phyloP scores from a whole-genome alignment of 768 basidiomycete species.

The Phaeolepiota aurea region DNA sequence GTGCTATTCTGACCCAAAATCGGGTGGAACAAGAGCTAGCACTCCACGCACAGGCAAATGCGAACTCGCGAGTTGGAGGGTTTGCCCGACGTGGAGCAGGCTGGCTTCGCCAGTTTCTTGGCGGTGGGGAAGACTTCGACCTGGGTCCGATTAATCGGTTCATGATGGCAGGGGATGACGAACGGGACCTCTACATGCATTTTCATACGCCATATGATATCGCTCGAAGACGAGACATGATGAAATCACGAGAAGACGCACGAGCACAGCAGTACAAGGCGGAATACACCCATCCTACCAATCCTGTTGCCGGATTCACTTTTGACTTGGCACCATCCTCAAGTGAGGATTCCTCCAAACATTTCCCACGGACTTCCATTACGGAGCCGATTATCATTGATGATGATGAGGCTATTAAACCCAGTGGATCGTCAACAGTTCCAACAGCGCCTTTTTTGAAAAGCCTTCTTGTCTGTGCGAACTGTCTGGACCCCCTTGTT shows the following conservation, averaged over 20 bases:
- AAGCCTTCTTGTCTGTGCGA: conserved; percentile 56
- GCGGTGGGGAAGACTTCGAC: neutral
- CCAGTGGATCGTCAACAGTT: conserved; percentile 1
- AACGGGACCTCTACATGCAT: too few species aligned
- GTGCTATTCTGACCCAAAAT: conserved; percentile 43
- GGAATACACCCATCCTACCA: conserved; percentile 57
- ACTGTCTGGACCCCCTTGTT: conserved; percentile 57
- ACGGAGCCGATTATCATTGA: conserved; percentile 40
- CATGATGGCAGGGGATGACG: too few species aligned
- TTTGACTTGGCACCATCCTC: conserved; percentile 51
- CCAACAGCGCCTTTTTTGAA: conserved; percentile 15
- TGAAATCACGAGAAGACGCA: conserved; percentile 4
- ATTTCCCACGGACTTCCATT: conserved; percentile 22
- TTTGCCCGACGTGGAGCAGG: conserved; percentile 4
- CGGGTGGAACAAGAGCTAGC: conserved; percentile 12
- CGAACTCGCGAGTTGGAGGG: conserved; percentile 12
- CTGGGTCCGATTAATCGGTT: neutral
- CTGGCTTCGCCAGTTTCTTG: neutral
- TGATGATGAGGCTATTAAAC: conserved; percentile 22
- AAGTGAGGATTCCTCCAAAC: conserved; percentile 9
- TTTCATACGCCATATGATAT: neutral
- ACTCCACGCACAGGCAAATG: neutral
- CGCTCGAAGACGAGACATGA: conserved; percentile 1
- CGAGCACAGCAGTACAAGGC: conserved; percentile 38
- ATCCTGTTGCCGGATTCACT: conserved; percentile 54